phyloP scores from a whole-genome alignment of 108 stramenopile genomes.

The Schizochytrium sp. region DNA sequence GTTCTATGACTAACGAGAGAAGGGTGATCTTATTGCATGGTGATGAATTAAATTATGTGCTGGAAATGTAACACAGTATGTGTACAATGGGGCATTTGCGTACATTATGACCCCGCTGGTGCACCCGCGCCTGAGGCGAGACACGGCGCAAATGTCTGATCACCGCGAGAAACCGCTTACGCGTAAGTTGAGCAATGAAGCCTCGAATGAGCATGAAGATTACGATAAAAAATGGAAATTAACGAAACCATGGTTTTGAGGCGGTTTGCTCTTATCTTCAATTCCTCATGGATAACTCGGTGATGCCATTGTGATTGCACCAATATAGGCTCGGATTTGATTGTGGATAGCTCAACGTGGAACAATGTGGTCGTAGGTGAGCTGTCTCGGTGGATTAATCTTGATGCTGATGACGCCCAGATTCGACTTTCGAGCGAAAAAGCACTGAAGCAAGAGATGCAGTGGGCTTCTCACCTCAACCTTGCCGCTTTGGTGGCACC shows the following conservation, averaged over 20 bases:
- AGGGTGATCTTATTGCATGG: too few species aligned
- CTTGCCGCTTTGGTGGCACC: conserved; percentile 73
- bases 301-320: not conserved
- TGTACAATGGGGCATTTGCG: conserved; percentile 65
- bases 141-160: not conserved
- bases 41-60: too few species aligned
- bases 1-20: too few species aligned
- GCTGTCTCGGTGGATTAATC: conserved; percentile 67
- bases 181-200: conserved; percentile 64
- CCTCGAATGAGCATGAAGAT: conserved; percentile 65
- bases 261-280: conserved; percentile 66
- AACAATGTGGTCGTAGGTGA: conserved; percentile 24
- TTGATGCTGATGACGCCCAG: conserved; percentile 63
- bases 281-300: conserved; percentile 18
- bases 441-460: conserved; percentile 73
- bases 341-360: conserved; percentile 52
- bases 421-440: conserved; percentile 67
- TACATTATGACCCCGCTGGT: conserved; percentile 73
- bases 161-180: not conserved
- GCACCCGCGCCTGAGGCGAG: conserved; percentile 51
- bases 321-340: conserved; percentile 26
- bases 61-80: not conserved
- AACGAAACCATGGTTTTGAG: conserved; percentile 68
- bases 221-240: conserved; percentile 67
- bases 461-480: conserved; percentile 75